Percentiles rank a stretch among this genome's conserved stretches.
Conservation (phyloP, 129 eudicot species). For the Daucus carota region DH1_v3.0 NC_030386.2:25733501-25734000, state of each 20-base stretch:
- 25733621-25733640: slow-evolving; percentile 34
- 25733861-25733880: slow-evolving; percentile 24
- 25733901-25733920: slow-evolving; percentile 9
- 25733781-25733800: slow-evolving; percentile 52
- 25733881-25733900: background rate
- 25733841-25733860: slow-evolving; percentile 14
- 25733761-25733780: slow-evolving; percentile 73
- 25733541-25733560: slow-evolving; percentile 53
- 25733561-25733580: slow-evolving; percentile 75
- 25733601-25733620: slow-evolving; percentile 31
- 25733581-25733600: slow-evolving; percentile 67
- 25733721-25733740: slow-evolving; percentile 55
- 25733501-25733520: slow-evolving; percentile 78
- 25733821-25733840: slow-evolving; percentile 10
- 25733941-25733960: slow-evolving; percentile 12
- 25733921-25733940: slow-evolving; percentile 9
- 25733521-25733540: slow-evolving; percentile 74
- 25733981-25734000: background rate
- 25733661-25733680: slow-evolving; percentile 68
- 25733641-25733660: slow-evolving; percentile 57
- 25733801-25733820: slow-evolving; percentile 7
- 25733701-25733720: slow-evolving; percentile 58
- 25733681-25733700: slow-evolving; percentile 39
- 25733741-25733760: slow-evolving; percentile 58
- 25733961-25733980: background rate